Conservation (phyloP, 495 filamentous ascomycete genomes). For the Chaetomidium leptoderma region DNA sequence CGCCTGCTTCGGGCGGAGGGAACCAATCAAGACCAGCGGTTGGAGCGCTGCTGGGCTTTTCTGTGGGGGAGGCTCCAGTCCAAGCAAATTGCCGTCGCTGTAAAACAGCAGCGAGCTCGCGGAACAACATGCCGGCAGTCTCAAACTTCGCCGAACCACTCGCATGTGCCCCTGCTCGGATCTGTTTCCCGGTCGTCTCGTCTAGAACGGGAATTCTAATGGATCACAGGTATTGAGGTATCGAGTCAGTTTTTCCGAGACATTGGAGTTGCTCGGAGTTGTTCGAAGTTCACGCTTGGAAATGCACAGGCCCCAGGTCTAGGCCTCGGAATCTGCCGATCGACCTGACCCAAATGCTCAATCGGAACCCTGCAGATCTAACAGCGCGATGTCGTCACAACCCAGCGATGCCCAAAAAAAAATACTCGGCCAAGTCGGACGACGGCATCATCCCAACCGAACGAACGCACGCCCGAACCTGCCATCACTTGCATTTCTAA, state of each 20-base stretch:
- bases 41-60: background rate
- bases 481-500: no score
- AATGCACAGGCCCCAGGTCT: no score
- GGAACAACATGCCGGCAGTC: background rate
- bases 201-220: no score
- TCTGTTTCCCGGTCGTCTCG: no score
- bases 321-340: background rate
- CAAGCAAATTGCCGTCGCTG: background rate
- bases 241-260: no score
- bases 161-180: no score
- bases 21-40: slow-evolving; percentile 20
- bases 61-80: background rate
- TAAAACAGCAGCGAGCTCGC: background rate
- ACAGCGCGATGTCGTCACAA: slow-evolving; percentile 18
- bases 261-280: no score
- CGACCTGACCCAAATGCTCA: background rate
- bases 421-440: background rate
- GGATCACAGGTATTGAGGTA: no score
- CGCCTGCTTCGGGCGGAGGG: slow-evolving; percentile 26
- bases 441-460: no score
- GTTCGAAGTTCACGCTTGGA: no score
- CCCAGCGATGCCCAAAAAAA: background rate
- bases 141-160: no score
- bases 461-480: no score
- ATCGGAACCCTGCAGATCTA: slow-evolving; percentile 1